Base-by-base conservation (phyloP, 73 alveolate species). In the Uronychia binucleata region DNA sequence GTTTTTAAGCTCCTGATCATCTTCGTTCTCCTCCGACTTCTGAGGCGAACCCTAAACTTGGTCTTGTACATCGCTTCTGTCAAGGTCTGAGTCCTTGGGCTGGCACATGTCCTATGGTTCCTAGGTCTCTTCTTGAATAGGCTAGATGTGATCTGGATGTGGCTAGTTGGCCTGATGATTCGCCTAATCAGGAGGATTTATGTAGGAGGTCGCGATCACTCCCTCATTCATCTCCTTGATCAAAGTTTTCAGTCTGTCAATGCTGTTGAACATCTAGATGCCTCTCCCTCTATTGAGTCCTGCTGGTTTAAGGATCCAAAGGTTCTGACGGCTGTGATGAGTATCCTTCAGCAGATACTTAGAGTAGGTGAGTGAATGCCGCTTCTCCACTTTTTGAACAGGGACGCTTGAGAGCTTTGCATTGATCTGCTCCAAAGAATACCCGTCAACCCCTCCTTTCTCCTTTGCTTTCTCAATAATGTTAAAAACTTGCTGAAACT, bases 241-340 rank as follows among this genome's bases (percentile, higher is more conserved):
- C 1, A 91, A 58, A 30, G 31, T 77, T 28, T 78, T 81, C 0
- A 96, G 81, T 77, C 89, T 93, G 28, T 88, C 97, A 11, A 94
- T 30, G 14, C 85, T 87, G 58, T 83, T 80, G 84, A 94, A 93
- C 1, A 94, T 92, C 57, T 89, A 82, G 30, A 96, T 92, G n/a
- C 97, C 98, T 88, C 97, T 83, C 26, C 99, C 99, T 86, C 99
- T 1, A 76, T 96, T 94, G 26, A 94, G 81, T 35, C 85, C 91
- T 25, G 90, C 93, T 28, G 98, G 96, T 77, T 96, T 96, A n/a
- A 94, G 83, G 28, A 96, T 80, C 97, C 99, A 96, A 0, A 96
- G 80, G 60, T 94, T 90, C 29, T 91, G 28, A 0, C 80, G 88
- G 19, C 30, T 46, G 58, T 67, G 82, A 59, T 89, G 95, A 32